phyloP scores from a whole-genome alignment of 192 early-diverging fungal species.

The Gryganskiella cystojenkinii region DNA sequence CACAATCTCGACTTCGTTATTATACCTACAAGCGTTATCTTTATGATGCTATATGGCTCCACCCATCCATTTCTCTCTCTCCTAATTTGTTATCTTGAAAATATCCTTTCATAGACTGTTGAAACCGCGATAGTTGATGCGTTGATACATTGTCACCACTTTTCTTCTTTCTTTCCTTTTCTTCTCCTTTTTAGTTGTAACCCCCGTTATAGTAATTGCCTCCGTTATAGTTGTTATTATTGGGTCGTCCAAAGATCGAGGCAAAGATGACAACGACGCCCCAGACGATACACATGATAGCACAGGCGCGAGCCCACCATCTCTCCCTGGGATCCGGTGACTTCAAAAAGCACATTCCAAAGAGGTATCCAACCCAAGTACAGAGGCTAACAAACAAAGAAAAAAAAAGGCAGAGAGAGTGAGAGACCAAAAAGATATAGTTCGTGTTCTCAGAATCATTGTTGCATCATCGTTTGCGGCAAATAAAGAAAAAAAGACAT shows the following conservation, averaged over 20 bases:
- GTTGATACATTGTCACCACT: no score
- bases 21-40: no score
- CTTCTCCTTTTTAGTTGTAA: no score
- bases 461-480: neutral
- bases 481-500: conserved; percentile 6
- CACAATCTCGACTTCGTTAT: no score
- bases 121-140: no score
- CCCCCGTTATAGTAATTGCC: no score
- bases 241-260: conserved; percentile 13
- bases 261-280: conserved; percentile 19
- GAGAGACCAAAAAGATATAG: neutral
- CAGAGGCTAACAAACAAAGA: conserved; percentile 14
- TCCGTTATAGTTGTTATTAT: no score
- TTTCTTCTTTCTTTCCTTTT: no score
- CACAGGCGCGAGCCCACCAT: conserved; percentile 14
- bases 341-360: conserved; percentile 24
- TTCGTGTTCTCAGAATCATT: neutral
- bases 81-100: no score
- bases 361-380: conserved; percentile 33
- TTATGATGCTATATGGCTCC: no score
- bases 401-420: neutral
- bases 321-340: conserved; percentile 29
- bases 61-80: no score
- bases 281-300: conserved; percentile 16
- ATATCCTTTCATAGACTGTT: no score